Conservation (phyloP, 1,284 basidiomycete species). For the Coniferiporia sulphurascens region DNA sequence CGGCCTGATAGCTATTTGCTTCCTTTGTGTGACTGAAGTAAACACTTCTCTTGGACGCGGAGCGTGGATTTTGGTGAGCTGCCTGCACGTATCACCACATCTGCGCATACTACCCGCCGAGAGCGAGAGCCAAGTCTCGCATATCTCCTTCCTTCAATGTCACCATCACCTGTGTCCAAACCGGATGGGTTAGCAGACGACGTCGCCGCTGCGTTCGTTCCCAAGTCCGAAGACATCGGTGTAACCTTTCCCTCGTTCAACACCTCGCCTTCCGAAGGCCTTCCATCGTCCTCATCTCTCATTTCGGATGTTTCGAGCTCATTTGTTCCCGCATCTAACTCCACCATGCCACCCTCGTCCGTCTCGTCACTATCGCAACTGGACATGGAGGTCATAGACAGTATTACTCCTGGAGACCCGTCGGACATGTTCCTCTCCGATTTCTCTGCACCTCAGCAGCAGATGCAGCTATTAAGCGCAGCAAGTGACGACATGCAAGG, state of each 20-base stretch:
- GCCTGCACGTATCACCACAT: background rate
- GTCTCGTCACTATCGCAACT: constrained; percentile 1
- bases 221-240: constrained; percentile 11
- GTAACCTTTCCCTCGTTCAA: constrained; percentile 6
- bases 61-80: background rate
- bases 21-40: background rate
- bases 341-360: background rate
- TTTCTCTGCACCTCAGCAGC: constrained; percentile 9
- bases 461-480: constrained; percentile 2
- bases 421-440: background rate
- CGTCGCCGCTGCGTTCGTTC: constrained; percentile 3
- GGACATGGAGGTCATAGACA: constrained; percentile 13
- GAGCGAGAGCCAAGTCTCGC: background rate
- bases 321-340: constrained; percentile 9
- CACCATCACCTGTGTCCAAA: constrained; percentile 8
- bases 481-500: constrained; percentile 19
- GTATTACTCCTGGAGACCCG: background rate
- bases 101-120: background rate
- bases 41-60: background rate
- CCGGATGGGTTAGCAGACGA: constrained; percentile 2
- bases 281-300: constrained; percentile 12
- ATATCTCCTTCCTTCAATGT: background rate
- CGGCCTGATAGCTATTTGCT: background rate
- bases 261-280: constrained; percentile 8
- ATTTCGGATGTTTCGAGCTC: constrained; percentile 1